Evolutionary conservation across 148 eudicot genomes (phyloP).

Genomic region (Rhododendron mucronatum): DNA sequence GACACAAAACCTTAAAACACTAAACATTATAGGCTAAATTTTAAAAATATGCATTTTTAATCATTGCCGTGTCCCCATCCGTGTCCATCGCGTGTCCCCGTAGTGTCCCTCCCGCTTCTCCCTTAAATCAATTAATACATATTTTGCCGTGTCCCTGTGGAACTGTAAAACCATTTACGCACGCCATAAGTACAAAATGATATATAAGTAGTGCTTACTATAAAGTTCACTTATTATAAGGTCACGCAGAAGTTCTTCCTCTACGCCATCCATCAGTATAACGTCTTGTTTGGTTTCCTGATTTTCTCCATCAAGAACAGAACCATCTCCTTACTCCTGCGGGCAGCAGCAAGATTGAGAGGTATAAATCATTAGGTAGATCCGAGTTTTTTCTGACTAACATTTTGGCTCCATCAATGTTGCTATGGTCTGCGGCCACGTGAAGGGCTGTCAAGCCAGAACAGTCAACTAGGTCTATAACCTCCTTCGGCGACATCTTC

Average conservation of each 20-base stretch:
- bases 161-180: neutral
- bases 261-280: neutral
- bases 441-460: neutral
- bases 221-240: neutral
- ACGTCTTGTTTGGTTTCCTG: neutral
- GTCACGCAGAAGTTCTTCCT: neutral
- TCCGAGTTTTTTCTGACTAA: neutral
- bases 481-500: neutral
- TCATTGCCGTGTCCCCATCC: too few relatives aligned
- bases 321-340: neutral
- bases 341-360: neutral
- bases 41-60: too few relatives aligned
- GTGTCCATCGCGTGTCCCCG: too few relatives aligned
- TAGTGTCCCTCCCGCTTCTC: too few relatives aligned
- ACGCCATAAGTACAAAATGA: neutral
- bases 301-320: neutral
- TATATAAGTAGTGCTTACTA: neutral
- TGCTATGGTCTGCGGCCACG: neutral
- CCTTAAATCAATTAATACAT: too few relatives aligned
- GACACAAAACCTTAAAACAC: too few relatives aligned
- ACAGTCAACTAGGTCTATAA: neutral
- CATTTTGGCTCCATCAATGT: constrained; percentile 7
- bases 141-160: too few relatives aligned
- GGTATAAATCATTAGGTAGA: neutral
- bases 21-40: too few relatives aligned